These are phyloP conservation scores for Ceriops tagal DNA, from an alignment of 345 rosid species.

Conservation along the genomic window DNA sequence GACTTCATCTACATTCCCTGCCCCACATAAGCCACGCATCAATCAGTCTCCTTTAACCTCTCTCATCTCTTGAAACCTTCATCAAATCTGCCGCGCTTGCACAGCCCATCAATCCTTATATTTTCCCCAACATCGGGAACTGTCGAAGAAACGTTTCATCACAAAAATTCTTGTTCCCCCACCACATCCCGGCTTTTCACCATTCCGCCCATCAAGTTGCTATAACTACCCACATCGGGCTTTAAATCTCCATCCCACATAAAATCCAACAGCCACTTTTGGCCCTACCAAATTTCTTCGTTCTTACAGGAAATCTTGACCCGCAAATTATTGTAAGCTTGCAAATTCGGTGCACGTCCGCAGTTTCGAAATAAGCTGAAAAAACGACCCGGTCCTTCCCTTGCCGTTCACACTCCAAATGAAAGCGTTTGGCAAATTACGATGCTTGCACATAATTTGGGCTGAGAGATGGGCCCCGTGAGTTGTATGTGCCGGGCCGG, in stretches of 20 bases:
- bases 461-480: slow-evolving; percentile 21
- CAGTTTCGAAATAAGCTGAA: slow-evolving; percentile 42
- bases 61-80: slow-evolving; percentile 69
- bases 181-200: slow-evolving; percentile 46
- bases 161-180: slow-evolving; percentile 60
- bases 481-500: no score
- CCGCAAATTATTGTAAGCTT: slow-evolving; percentile 55
- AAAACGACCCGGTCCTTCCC: slow-evolving; percentile 56
- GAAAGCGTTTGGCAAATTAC: slow-evolving; percentile 50
- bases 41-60: slow-evolving; percentile 43
- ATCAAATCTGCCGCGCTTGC: slow-evolving; percentile 60
- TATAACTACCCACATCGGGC: slow-evolving; percentile 61
- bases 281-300: slow-evolving; percentile 50
- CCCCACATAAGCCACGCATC: slow-evolving; percentile 56
- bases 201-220: slow-evolving; percentile 49
- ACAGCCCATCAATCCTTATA: slow-evolving; percentile 68
- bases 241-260: slow-evolving; percentile 49
- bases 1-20: slow-evolving; percentile 62
- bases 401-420: slow-evolving; percentile 43
- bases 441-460: slow-evolving; percentile 62
- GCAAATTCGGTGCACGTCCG: slow-evolving; percentile 64
- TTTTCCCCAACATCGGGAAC: slow-evolving; percentile 42
- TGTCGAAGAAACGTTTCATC: slow-evolving; percentile 56
- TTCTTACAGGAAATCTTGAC: slow-evolving; percentile 68
- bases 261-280: slow-evolving; percentile 48